Evolutionary conservation across 768 basidiomycete species (phyloP), one percentile per base, ranked within the genome.

Genomic region (Mrakia frigida): DNA sequence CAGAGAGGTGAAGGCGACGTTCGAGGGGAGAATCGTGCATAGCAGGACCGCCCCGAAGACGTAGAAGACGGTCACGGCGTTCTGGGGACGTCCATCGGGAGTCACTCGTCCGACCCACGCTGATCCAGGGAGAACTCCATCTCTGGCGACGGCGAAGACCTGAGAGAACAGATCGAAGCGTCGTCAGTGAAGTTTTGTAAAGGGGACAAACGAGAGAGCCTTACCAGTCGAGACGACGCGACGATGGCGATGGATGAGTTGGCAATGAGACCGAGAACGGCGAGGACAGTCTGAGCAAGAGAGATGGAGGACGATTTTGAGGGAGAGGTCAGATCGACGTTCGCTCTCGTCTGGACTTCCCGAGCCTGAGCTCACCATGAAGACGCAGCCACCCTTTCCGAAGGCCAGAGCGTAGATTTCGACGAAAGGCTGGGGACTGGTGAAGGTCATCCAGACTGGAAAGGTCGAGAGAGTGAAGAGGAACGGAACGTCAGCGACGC

Each of bases 91-190:
- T 1, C 91, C 90, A 23, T 87, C 83, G 0, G 83, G 78, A 69
- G 91, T 89, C 59, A 95, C 91, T 77, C 86, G 84, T 61, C 91
- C 89, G 72, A 97, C 91, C 94, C 93, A 96, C 18, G 84, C 77
- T 0, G 92, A 93, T 67, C 92, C 82, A 0, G 94, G 94, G 16
- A 97, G 85, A 0, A 95, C 92, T 39, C 94, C 94, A 80, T 97
- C 94, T 73, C 94, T 90, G n/a, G 94, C 94, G 63, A 97, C 91
- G 13, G 94, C 94, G 81, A 92, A 97, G 56, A 97, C 87, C n/a
- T n/a, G 37, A 97, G 87, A 6, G n/a, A n/a, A n/a, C n/a, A n/a
- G n/a, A n/a, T n/a, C n/a, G n/a, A n/a, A n/a, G n/a, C n/a, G n/a
- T n/a, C n/a, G n/a, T n/a, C n/a, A n/a, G n/a, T n/a, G n/a, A n/a